Evolutionary conservation across 2,329 filamentous ascomycete genomes (phyloP).

Genomic region (Xylaria sp.): DNA sequence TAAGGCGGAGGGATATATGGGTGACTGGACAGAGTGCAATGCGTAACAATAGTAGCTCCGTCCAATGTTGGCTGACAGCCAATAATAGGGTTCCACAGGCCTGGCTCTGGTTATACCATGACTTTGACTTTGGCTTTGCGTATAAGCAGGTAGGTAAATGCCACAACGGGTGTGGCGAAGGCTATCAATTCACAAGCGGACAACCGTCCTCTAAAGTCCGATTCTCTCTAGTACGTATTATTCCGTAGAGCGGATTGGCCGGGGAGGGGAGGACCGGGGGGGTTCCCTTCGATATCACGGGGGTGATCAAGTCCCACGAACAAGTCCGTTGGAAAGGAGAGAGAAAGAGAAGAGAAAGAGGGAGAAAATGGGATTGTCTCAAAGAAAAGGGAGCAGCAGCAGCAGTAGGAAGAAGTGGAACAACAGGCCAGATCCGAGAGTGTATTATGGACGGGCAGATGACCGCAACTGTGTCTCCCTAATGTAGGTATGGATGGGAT

Average conservation of each 20-base stretch:
- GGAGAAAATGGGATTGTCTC: not conserved
- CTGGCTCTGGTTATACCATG: too few relatives aligned
- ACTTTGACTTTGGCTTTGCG: not conserved
- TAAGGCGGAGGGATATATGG: conserved; percentile 13
- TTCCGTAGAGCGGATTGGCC: not conserved
- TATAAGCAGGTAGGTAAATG: not conserved
- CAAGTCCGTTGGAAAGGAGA: not conserved
- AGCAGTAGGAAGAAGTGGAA: not conserved
- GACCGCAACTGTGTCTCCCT: not conserved
- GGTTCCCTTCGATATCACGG: not conserved
- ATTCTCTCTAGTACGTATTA: not conserved
- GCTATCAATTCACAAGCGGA: not conserved
- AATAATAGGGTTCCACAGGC: too few relatives aligned
- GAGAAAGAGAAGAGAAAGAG: conserved; percentile 1
- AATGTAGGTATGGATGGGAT: not conserved
- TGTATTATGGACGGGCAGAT: not conserved
- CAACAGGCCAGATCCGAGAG: not conserved
- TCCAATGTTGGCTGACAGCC: too few relatives aligned
- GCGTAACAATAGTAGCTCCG: not conserved
- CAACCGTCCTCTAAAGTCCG: conserved; percentile 35
- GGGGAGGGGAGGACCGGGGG: not conserved
- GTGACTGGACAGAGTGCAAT: conserved; percentile 19
- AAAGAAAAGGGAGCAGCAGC: not conserved
- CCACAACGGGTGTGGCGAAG: not conserved
- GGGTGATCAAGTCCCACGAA: not conserved